These are phyloP conservation scores for Mortierella hygrophila DNA, from an alignment of 192 early-diverging fungal species.

Conservation along the genomic window DNA sequence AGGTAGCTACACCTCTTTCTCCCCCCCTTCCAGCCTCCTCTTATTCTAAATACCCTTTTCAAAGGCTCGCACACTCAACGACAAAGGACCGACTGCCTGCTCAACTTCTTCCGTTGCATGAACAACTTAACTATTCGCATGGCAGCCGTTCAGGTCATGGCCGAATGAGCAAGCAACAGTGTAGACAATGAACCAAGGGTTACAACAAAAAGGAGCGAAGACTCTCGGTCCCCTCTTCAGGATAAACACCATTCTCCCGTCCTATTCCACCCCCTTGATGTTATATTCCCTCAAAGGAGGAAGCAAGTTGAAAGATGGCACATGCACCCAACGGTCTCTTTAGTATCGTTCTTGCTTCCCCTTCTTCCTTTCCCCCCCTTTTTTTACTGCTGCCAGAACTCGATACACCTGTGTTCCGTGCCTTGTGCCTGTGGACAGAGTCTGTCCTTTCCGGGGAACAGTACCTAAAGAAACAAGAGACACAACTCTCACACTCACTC, in stretches of 20 bases:
- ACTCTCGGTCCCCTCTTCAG: background rate
- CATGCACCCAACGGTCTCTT: background rate
- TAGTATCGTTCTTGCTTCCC: background rate
- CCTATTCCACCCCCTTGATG: background rate
- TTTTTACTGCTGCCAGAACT: background rate
- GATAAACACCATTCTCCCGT: background rate
- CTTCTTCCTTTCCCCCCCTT: background rate
- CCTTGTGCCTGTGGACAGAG: background rate
- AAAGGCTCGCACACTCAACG: background rate
- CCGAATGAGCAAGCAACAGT: background rate
- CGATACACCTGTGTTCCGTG: background rate
- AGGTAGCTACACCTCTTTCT: slow-evolving; percentile 15
- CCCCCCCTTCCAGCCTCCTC: background rate
- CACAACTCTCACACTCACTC: background rate
- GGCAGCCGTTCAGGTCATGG: background rate
- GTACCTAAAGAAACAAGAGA: background rate
- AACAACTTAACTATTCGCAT: too few relatives aligned
- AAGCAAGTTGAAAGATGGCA: background rate
- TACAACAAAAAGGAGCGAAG: background rate
- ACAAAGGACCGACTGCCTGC: background rate
- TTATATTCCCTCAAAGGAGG: background rate
- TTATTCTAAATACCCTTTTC: background rate
- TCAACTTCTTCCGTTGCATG: too few relatives aligned
- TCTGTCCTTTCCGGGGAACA: background rate
- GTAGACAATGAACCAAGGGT: background rate